Evolutionary conservation across 2,329 filamentous ascomycete genomes (phyloP), one percentile per base, ranked within the genome.

Genomic region (Fusarium falciforme): DNA sequence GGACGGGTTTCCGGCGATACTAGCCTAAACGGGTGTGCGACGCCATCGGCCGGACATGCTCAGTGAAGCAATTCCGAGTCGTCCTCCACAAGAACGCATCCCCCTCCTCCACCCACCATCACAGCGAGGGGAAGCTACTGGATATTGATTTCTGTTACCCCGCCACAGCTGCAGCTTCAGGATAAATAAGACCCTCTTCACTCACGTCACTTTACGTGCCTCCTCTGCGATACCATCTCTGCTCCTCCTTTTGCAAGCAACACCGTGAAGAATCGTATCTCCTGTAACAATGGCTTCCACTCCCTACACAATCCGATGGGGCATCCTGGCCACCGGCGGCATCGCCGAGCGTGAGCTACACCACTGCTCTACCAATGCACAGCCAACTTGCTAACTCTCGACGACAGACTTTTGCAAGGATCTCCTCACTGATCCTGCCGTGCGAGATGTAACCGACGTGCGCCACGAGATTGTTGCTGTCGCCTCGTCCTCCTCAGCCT

Each of bases 391-490:
- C 42, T 60, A 38, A 38, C n/a, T 36, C 17, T n/a, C 27, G 54
- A 36, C 44, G 49, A 31, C 73, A 90, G 88, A 84, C 72, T 94
- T 96, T 84, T 89, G 91, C 78, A 92, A 92, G 83, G 95, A 97
- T 80, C 89, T 98, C 60, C 90, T 95, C 74, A 89, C 90, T 69
- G 91, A 96, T 82, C 93, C 95, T 17, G 85, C 88, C 44, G 86
- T 87, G 57, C 93, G 95, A 75, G 89, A 88, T 60, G 93, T 93
- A 62, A 84, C 86, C 68, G 93, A 97, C 77, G 87, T 97, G 72
- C 88, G 89, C 65, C 95, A 98, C 84, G 90, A 91, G 76, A 89
- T 97, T 57, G 90, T 92, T 22, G 95, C 94, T 25, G 94, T 93
- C 7, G 93, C 94, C 25, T 96, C 94, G 1, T 96, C 94, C 6